Percentiles rank a stretch among this genome's conserved stretches.
Conservation (phyloP, 2,329 filamentous ascomycete genomes). For the Pseudopyrenochaeta lycopersici region DNA sequence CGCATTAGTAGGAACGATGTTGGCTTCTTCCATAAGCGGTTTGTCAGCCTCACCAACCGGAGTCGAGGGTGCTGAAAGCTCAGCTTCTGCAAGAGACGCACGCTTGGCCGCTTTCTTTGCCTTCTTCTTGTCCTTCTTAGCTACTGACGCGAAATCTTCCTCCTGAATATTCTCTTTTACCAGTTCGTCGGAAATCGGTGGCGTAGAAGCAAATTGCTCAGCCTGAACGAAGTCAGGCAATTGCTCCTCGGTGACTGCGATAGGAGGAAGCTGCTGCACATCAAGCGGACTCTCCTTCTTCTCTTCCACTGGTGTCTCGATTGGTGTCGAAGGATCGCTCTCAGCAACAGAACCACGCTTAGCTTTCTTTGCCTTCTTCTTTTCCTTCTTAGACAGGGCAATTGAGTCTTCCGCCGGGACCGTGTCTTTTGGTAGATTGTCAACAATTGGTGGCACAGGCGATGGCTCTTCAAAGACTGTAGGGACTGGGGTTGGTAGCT, state of each 20-base stretch:
- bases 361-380: conserved; percentile 12
- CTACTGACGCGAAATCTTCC: conserved; percentile 12
- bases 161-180: background rate
- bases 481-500: background rate
- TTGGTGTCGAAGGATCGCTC: conserved; percentile 6
- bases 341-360: conserved; percentile 6
- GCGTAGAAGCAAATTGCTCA: background rate
- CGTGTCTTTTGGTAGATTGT: no score
- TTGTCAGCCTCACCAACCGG: conserved; percentile 7
- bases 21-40: conserved; percentile 4
- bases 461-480: background rate
- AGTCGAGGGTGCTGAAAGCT: conserved; percentile 9
- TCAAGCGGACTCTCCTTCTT: conserved; percentile 7
- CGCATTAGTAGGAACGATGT: background rate
- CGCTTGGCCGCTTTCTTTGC: conserved; percentile 19
- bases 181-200: conserved; percentile 5
- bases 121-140: conserved; percentile 30
- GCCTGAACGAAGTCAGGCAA: background rate
- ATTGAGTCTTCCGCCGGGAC: no score
- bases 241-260: background rate
- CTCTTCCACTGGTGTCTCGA: conserved; percentile 13
- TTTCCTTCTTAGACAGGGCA: conserved; percentile 5
- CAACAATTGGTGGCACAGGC: no score
- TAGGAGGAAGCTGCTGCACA: background rate
- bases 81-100: conserved; percentile 15